Percentiles rank a stretch among this genome's conserved stretches.
Evolutionary conservation across 305 asterid genomes (phyloP).

Genomic region (Salvia sclarea): DNA sequence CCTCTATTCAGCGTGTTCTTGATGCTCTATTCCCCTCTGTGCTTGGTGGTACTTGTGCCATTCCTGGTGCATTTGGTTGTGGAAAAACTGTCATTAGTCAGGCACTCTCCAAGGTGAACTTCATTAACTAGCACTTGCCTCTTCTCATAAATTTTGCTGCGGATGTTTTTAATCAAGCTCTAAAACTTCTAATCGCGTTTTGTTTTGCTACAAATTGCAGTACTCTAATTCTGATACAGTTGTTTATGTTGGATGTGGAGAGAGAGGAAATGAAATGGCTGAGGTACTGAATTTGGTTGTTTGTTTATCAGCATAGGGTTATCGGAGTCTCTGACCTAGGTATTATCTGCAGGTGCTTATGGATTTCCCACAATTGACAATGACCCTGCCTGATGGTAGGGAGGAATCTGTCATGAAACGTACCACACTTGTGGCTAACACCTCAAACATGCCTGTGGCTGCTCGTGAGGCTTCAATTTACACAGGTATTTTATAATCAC

Average conservation of each 20-base stretch:
- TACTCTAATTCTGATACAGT: constrained; percentile 98
- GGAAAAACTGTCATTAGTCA: constrained; percentile 99
- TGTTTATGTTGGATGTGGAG: constrained; percentile 99
- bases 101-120: constrained; percentile 90
- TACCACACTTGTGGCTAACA: constrained; percentile 97
- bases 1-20: constrained; percentile 82
- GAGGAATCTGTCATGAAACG: constrained; percentile 99
- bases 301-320: constrained; percentile 27
- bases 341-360: constrained; percentile 72
- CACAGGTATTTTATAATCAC: constrained; percentile 58
- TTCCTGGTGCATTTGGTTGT: constrained; percentile 99
- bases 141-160: constrained; percentile 17
- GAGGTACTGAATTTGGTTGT: constrained; percentile 57
- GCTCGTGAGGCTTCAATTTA: constrained; percentile 99
- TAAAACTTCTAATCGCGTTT: constrained; percentile 23
- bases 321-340: constrained; percentile 29
- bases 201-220: constrained; percentile 51
- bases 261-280: constrained; percentile 99
- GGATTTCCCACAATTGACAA: constrained; percentile 99
- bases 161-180: constrained; percentile 8
- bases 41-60: constrained; percentile 99
- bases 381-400: constrained; percentile 98
- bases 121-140: constrained; percentile 33
- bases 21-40: constrained; percentile 98
- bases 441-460: constrained; percentile 99